Evolutionary conservation across 345 rosid species (phyloP).

Genomic region (Syzygium aromaticum): DNA sequence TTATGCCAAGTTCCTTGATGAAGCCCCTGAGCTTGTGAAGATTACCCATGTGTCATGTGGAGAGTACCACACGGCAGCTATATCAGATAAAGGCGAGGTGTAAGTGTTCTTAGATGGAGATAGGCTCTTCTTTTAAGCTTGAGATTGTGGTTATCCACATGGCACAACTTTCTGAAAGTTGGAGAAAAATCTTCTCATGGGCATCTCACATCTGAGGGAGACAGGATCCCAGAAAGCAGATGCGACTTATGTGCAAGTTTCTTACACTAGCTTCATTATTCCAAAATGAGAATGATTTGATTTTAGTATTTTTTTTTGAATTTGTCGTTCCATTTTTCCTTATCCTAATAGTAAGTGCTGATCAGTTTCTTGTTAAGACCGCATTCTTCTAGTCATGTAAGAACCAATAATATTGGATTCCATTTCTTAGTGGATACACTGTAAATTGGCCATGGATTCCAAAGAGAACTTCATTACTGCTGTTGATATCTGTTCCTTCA

Average conservation of each 20-base stretch:
- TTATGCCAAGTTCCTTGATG: constrained; percentile 86
- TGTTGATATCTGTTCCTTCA: background rate
- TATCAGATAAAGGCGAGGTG: constrained; percentile 94
- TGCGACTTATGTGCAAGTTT: constrained; percentile 71
- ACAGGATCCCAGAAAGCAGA: constrained; percentile 50
- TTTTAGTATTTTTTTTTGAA: background rate
- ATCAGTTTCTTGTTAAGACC: background rate
- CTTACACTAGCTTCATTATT: background rate
- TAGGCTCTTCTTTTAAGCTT: constrained; percentile 35
- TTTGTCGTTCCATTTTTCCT: background rate
- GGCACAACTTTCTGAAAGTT: constrained; percentile 44
- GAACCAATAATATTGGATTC: background rate
- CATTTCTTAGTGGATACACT: background rate
- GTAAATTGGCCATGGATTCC: background rate
- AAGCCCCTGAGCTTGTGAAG: constrained; percentile 94
- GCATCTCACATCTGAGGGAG: constrained; percentile 37
- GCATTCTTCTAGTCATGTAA: background rate
- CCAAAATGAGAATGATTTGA: background rate
- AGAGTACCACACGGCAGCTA: constrained; percentile 91
- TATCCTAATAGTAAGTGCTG: background rate
- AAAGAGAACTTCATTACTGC: background rate
- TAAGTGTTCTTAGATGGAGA: constrained; percentile 63
- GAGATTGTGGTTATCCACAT: constrained; percentile 35
- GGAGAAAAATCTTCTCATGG: constrained; percentile 32
- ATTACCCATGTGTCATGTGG: constrained; percentile 84